Base-by-base conservation (phyloP, 2,329 filamentous ascomycete species). In the Aspergillus niger region DNA sequence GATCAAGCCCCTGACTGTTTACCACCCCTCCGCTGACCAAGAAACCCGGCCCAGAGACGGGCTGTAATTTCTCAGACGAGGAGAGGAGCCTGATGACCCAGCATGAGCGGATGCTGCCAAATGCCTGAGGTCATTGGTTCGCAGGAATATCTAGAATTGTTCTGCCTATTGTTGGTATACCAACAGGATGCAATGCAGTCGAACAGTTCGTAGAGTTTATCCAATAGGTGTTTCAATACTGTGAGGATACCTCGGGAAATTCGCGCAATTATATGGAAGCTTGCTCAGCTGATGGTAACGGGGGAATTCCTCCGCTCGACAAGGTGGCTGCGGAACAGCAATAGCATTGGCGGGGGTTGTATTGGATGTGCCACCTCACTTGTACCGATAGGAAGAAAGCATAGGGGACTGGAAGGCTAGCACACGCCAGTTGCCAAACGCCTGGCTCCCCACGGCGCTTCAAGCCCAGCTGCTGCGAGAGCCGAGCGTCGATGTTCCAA, bases 341-440 rank as follows among this genome's bases (percentile, higher is more conserved):
- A 76, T 79, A 72, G 67, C 71, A 5, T 74, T 78, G 62, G 77
- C 78, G 8, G 76, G 78, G 62, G 65, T 62, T 8, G 77, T 73
- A 15, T 66, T 72, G 47, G 73, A 77, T 44, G 68, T 64, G 24
- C 48, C 52, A n/a, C 52, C 43, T 61, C 7, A 67, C 10, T 60
- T 74, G 64, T 69, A 84, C 77, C 71, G 80, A 32, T 86, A 83
- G 83, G 83, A 85, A 67, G 82, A 84, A 66, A 81, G 79, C 48
- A 85, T 86, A 67, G 79, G 81, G 38, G 83, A 85, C 69, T 86
- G 83, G 83, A 79, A 86, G 54, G 81, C 77, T 17, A 76, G 73
- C 20, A 20, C 39, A 84, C 81, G 47, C 82, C 83, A 26, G 71
- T 67, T 53, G 51, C 62, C 39, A 70, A 72, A 51, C 67, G 63